These are phyloP conservation scores for Vickermania ingenoplastis DNA, from an alignment of 208 protist genomes.

Conservation along the genomic window DNA sequence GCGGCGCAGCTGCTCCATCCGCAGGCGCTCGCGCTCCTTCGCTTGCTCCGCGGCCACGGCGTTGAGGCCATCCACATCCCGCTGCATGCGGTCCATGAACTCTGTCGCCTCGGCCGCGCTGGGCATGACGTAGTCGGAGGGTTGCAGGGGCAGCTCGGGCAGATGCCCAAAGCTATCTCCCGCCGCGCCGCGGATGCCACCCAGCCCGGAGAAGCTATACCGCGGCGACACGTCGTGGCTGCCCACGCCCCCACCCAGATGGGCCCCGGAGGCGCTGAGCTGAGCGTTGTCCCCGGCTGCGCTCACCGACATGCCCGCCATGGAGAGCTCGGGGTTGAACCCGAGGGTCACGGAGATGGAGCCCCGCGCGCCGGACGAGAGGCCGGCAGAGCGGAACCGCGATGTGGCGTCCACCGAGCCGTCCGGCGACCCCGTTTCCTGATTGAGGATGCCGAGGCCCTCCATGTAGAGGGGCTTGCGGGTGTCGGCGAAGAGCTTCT, in stretches of 20 bases:
- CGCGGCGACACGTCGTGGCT: not conserved
- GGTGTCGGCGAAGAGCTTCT: not conserved
- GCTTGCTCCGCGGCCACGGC: constrained; percentile 68
- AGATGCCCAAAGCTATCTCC: too few species aligned
- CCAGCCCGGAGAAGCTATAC: not conserved
- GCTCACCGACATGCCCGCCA: not conserved
- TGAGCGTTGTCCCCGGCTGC: not conserved
- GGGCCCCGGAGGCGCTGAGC: not conserved
- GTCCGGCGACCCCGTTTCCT: not conserved
- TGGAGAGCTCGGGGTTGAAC: not conserved
- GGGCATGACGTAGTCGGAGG: constrained; percentile 62
- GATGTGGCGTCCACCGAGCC: not conserved
- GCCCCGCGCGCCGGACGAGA: not conserved
- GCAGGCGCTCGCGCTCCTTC: constrained; percentile 25
- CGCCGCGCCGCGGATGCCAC: not conserved
- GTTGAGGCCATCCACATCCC: constrained; percentile 73
- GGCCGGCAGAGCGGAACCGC: not conserved
- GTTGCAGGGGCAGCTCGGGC: constrained; percentile 1
- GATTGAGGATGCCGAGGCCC: not conserved
- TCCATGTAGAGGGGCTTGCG: not conserved
- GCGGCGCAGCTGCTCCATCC: constrained; percentile 6
- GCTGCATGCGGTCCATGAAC: constrained; percentile 67
- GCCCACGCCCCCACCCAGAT: not conserved
- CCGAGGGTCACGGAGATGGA: not conserved
- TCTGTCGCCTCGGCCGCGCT: constrained; percentile 36